Evolutionary conservation across 2,329 filamentous ascomycete genomes (phyloP), one percentile per base, ranked within the genome.

Genomic region (Fusarium stilboides): DNA sequence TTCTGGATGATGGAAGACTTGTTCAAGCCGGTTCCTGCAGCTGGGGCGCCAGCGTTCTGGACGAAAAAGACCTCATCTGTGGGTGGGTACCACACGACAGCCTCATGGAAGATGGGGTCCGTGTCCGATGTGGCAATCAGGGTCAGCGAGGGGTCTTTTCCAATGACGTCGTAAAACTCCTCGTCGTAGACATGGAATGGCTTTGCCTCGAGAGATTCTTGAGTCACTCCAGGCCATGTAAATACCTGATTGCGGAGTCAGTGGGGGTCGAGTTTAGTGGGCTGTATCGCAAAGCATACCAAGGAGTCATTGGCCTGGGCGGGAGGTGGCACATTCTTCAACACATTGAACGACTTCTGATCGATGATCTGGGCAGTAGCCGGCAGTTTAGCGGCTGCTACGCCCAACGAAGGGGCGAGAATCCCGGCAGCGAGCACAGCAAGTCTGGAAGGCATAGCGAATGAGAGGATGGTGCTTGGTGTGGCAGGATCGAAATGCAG

Each of bases 61-160:
- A 82, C 84, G 49, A 88, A 87, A 71, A 87, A 87, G 9, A 86
- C 78, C 58, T 87, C 85, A 26, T 87, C 81, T 0, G 82, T 86
- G 3, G 78, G 79, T 6, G 71, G 76, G 22, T 80, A 83, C 84
- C 84, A 88, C 0, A 86, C 80, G 8, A 86, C 83, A 5, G 86
- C 86, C 65, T 88, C 87, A 55, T 88, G 86, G 46, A 86, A 88
- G 8, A 86, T 66, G 0, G 84, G 84, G 51, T 86, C 79, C 0
- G 72, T 75, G 0, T 77, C 80, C 1, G 82, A 79, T 7, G 80
- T 77, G 2, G 83, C 85, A n/a, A 87, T 81, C 14, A 86, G 76
- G 1, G 86, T 85, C 57, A 88, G 72, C 0, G 84, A 83, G 0
- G 86, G 85, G 4, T 83, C 76, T 0, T 71, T 26, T 3, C 86